Evolutionary conservation across 768 basidiomycete genomes (phyloP), one percentile per base, ranked within the genome.

Genomic region (Amanita fuliginea): DNA sequence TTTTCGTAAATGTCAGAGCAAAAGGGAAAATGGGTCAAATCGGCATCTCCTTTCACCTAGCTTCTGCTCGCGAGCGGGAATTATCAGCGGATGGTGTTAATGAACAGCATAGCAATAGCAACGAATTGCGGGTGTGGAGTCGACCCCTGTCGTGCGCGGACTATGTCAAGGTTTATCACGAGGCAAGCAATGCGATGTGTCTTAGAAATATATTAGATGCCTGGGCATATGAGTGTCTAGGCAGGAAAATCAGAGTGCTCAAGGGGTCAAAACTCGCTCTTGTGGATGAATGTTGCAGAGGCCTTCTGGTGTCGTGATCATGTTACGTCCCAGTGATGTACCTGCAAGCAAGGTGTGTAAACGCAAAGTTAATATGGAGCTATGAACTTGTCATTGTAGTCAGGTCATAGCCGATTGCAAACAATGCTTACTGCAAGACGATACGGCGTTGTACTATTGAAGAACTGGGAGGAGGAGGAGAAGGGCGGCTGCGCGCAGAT

Each of bases 141-240:
- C 30, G 45, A 26, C 57, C 57, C 16, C 48, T 74, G 43, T 62
- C 64, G 33, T 50, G 51, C 6, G 57, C 66, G 39, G 78, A 81
- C 56, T 66, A 75, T 55, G 73, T 82, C 64, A 80, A 78, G 59
- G 60, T 82, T 30, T 80, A 79, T 59, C 78, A 80, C 56, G 77
- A 80, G 53, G 68, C 71, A 26, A 53, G 59, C 33, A 64, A 69
- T 54, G 67, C 76, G 6, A 68, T 79, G 60, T 61, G 64, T 52
- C 59, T 82, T 11, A 69, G 80, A 40, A 71, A 65, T 49, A 54
- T 76, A 28, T 60, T 82, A 40, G 73, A 80, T 57, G 66, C 70
- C 11, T 81, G 80, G 72, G 57, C 57, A 19, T 75, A 69, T 55
- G 26, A 26, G 36, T 28, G 21, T 35, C 41, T 39, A 18, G 19